These are phyloP conservation scores for Balakata baccata DNA, from an alignment of 345 rosid genomes.

Conservation along the genomic window DNA sequence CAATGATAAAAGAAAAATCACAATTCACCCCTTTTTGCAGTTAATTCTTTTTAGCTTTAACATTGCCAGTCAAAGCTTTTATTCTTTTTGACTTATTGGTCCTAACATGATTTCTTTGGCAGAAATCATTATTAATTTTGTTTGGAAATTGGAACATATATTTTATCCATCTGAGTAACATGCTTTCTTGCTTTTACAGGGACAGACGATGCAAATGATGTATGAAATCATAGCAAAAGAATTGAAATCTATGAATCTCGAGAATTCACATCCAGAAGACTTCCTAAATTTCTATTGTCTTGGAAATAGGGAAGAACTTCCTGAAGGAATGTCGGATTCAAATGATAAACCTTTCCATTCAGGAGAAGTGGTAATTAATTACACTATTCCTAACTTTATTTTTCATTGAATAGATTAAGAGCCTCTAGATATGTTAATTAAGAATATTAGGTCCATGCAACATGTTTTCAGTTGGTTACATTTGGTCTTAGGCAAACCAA, in stretches of 20 bases:
- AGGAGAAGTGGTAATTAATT: constrained; percentile 46
- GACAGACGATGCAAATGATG: constrained; percentile 89
- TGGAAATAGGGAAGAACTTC: constrained; percentile 61
- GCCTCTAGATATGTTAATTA: background rate
- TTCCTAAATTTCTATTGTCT: constrained; percentile 85
- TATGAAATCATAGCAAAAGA: constrained; percentile 62
- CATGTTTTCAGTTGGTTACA: background rate
- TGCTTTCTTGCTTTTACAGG: constrained; percentile 34
- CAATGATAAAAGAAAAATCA: background rate
- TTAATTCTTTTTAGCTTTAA: background rate
- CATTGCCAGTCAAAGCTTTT: background rate
- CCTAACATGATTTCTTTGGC: background rate
- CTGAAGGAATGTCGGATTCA: constrained; percentile 23
- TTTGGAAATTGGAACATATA: background rate
- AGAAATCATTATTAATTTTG: background rate
- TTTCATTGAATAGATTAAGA: constrained; percentile 1
- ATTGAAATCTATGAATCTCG: constrained; percentile 46
- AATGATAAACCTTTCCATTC: constrained; percentile 10
- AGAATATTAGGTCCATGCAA: background rate
- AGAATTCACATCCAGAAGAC: constrained; percentile 57
- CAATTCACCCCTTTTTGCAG: background rate
- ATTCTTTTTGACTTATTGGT: background rate
- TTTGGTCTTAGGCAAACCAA: background rate
- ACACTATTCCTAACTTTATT: background rate
- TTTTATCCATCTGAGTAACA: background rate